Conservation (phyloP, 108 stramenopile species). For the Epithemia pelagica region DNA sequence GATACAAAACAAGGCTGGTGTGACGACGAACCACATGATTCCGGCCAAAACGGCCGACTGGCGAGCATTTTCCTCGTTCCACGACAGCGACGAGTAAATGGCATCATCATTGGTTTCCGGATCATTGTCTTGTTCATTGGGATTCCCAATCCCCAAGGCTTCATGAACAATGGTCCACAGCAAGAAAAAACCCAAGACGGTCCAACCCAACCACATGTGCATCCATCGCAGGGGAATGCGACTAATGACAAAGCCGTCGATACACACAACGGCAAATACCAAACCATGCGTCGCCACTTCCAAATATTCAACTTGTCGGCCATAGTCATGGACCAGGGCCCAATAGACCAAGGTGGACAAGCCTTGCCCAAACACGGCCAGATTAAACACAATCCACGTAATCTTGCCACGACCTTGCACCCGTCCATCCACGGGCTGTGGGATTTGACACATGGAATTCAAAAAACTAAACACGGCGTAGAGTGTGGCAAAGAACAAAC, state of each 20-base stretch:
- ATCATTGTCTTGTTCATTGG: constrained; percentile 14
- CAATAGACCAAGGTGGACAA: constrained; percentile 4
- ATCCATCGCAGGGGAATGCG: constrained; percentile 16
- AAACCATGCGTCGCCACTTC: background rate
- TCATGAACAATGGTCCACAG: constrained; percentile 27
- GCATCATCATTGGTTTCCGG: constrained; percentile 28
- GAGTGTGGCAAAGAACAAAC: background rate
- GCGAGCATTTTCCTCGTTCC: constrained; percentile 9
- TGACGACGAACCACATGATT: background rate
- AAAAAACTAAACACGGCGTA: background rate
- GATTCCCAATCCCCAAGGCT: constrained; percentile 23
- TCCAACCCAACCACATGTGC: background rate
- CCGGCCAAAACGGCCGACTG: background rate
- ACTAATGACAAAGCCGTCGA: constrained; percentile 7
- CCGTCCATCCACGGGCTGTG: constrained; percentile 1
- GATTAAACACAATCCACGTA: constrained; percentile 4
- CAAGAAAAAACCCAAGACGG: constrained; percentile 7
- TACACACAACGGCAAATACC: background rate
- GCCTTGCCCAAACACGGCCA: background rate
- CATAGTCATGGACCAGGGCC: background rate
- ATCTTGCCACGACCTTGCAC: background rate
- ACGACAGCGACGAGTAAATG: constrained; percentile 25
- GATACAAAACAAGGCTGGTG: background rate
- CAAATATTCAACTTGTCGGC: background rate
- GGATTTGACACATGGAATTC: background rate